Base-by-base conservation (phyloP, 371 early-diverging fungal species). In the Smittium culicis region DNA sequence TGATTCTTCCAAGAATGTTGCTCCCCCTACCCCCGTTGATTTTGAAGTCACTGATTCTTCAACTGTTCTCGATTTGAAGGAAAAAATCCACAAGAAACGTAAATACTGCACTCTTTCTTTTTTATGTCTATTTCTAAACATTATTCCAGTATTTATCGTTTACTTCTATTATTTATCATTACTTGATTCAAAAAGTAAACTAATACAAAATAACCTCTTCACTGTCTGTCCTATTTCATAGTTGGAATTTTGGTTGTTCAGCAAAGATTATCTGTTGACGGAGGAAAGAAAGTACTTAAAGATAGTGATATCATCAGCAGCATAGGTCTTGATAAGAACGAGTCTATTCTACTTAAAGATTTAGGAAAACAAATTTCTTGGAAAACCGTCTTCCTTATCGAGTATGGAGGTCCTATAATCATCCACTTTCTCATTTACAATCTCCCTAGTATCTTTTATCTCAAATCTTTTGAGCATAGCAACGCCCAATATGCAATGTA, bases 321-420 rank as follows among this genome's bases (percentile, higher is more conserved):
- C 31, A 11, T 11, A 11, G 31, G n/a, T 5, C 60, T 29, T 29
- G 60, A 59, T 11, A n/a, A n/a, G n/a, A n/a, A 27, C 16, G n/a
- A 29, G n/a, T 5, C n/a, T 14, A 76, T 94, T 34, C 77, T 80
- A 16, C 83, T 93, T 75, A 95, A 93, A 79, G 93, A 93, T 71
- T 81, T 93, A 70, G 96, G 95, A 17, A 92, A 91, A 32, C 97
- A 97, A 77, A 87, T 96, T 66, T 86, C 91, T 66, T 97, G 97
- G 97, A 83, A 84, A 61, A 88, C 91, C 27, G 96, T 96, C 35
- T 97, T 95, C 75, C 73, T 93, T 72, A 84, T 94, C 69, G 97
- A 97, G 75, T 97, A 97, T 70, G 74, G 84, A 33, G 97, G 97
- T 58, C 97, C 97, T 20, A 67, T 97, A 64, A 55, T 92, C 54